A percentile compares a stretch with the other conserved stretches of the same genome.
Conservation (phyloP, 2,329 filamentous ascomycete species). For the Cercospora nicotianae region DNA sequence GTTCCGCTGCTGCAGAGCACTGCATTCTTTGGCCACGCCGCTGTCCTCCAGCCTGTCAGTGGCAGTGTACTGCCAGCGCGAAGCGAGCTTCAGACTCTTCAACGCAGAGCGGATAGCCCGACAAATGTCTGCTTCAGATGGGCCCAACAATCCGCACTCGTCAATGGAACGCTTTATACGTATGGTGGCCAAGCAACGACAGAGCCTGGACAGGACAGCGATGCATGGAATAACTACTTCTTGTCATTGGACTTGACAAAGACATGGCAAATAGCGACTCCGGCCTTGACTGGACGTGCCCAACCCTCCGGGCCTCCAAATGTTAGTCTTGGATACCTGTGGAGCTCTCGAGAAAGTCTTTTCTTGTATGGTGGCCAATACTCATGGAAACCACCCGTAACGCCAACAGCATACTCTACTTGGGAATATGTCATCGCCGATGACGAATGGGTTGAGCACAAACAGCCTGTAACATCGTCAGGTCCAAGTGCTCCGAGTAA, state of each 20-base stretch:
- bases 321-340: slow-evolving; percentile 72
- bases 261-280: slow-evolving; percentile 67
- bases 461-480: slow-evolving; percentile 60
- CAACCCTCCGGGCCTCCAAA: slow-evolving; percentile 68
- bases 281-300: slow-evolving; percentile 62
- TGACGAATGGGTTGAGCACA: slow-evolving; percentile 62
- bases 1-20: slow-evolving; percentile 34
- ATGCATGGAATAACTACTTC: slow-evolving; percentile 77
- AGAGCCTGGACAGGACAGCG: slow-evolving; percentile 55
- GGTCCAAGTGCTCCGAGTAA: slow-evolving; percentile 63
- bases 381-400: slow-evolving; percentile 60
- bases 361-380: slow-evolving; percentile 76
- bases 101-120: slow-evolving; percentile 42
- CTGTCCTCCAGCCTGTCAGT: slow-evolving; percentile 34
- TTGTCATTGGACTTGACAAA: slow-evolving; percentile 69
- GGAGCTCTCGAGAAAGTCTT: slow-evolving; percentile 68
- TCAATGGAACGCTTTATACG: slow-evolving; percentile 75
- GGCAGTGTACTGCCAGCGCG: slow-evolving; percentile 33
- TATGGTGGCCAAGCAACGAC: slow-evolving; percentile 70
- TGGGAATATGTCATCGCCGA: slow-evolving; percentile 69
- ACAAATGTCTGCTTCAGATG: slow-evolving; percentile 64
- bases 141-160: slow-evolving; percentile 65
- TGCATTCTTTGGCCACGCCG: slow-evolving; percentile 27
- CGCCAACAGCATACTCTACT: slow-evolving; percentile 61
- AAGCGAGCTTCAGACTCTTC: slow-evolving; percentile 19